These are phyloP conservation scores for Podospora australis DNA, from an alignment of 495 filamentous ascomycete genomes.

Conservation along the genomic window DNA sequence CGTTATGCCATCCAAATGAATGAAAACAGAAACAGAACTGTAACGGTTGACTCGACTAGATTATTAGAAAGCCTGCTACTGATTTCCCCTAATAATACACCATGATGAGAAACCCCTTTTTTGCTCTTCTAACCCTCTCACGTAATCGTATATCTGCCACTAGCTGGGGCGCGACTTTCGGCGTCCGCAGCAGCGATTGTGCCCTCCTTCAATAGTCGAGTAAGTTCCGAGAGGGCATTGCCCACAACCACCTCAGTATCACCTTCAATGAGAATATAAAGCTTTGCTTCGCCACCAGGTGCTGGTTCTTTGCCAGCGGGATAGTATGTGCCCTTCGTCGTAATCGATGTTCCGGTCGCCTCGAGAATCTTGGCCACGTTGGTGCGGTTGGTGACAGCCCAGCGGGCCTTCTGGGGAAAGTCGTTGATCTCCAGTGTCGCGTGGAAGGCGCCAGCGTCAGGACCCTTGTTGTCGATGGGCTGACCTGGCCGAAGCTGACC, in stretches of 20 bases:
- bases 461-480: slow-evolving; percentile 97
- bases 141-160: slow-evolving; percentile 86
- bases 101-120: too few relatives aligned
- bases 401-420: slow-evolving; percentile 97
- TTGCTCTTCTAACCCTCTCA: slow-evolving; percentile 29
- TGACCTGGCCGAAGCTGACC: slow-evolving; percentile 84
- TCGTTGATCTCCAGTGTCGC: slow-evolving; percentile 98
- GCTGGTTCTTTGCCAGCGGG: slow-evolving; percentile 70
- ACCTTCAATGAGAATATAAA: slow-evolving; percentile 96
- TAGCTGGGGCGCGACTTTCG: slow-evolving; percentile 69
- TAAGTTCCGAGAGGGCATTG: slow-evolving; percentile 86
- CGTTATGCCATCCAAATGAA: too few relatives aligned
- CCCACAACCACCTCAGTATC: slow-evolving; percentile 91
- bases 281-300: slow-evolving; percentile 69
- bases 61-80: too few relatives aligned
- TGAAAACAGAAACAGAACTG: too few relatives aligned
- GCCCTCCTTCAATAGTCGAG: slow-evolving; percentile 83
- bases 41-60: too few relatives aligned
- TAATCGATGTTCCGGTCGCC: slow-evolving; percentile 90
- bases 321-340: slow-evolving; percentile 92
- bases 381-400: slow-evolving; percentile 97
- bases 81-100: too few relatives aligned
- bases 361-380: slow-evolving; percentile 99
- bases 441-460: slow-evolving; percentile 95
- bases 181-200: slow-evolving; percentile 83